Evolutionary conservation across 2,329 filamentous ascomycete species (phyloP).

Genomic region (Pestalotiopsis sp.): DNA sequence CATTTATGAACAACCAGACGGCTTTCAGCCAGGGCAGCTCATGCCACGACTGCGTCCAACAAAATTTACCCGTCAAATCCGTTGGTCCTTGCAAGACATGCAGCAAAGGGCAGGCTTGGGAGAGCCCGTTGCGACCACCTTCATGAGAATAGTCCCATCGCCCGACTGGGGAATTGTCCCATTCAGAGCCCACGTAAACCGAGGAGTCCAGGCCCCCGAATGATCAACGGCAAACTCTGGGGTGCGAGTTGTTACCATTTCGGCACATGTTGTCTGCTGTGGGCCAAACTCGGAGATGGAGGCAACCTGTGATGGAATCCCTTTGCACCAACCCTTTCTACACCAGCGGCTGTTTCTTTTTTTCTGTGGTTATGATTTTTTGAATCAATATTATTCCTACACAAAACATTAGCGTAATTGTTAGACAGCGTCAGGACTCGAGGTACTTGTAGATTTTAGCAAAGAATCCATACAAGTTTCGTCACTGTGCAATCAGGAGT

Average conservation of each 20-base stretch:
- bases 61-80: neutral
- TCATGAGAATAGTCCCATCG: too few species aligned
- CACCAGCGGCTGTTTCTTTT: neutral
- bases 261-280: neutral
- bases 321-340: neutral
- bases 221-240: too few species aligned
- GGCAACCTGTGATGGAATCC: neutral
- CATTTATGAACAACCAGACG: neutral
- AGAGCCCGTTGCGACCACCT: neutral
- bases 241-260: neutral
- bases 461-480: neutral
- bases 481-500: neutral
- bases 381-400: neutral
- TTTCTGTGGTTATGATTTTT: neutral
- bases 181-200: too few species aligned
- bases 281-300: neutral
- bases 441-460: neutral
- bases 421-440: too few species aligned
- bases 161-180: too few species aligned
- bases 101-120: neutral
- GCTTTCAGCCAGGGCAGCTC: neutral
- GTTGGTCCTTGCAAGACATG: neutral
- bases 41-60: neutral
- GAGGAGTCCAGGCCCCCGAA: too few species aligned
- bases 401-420: too few species aligned